phyloP scores from a whole-genome alignment of 768 basidiomycete species.

The Guyanaporus albipodus region DNA sequence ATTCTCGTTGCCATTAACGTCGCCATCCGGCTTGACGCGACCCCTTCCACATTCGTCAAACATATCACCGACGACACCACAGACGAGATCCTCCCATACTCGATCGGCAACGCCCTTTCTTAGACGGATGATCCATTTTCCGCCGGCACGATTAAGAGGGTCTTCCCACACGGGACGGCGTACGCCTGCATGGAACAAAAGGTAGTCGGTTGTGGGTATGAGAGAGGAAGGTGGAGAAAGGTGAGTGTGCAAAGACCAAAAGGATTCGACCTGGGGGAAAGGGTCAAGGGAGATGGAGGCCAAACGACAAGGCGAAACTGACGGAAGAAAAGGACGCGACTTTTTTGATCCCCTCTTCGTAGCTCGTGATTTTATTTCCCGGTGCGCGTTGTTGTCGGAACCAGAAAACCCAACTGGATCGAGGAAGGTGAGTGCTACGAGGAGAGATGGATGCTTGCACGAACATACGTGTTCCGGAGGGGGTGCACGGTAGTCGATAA shows the following conservation, averaged over 20 bases:
- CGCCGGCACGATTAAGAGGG: conserved; percentile 79
- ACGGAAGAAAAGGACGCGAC: conserved; percentile 88
- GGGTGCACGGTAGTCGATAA: conserved; percentile 54
- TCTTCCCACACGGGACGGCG: conserved; percentile 96
- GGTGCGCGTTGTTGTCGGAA: conserved; percentile 88
- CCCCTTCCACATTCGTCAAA: conserved; percentile 61
- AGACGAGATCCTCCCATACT: conserved; percentile 85
- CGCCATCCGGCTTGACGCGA: conserved; percentile 26
- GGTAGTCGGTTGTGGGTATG: conserved; percentile 88
- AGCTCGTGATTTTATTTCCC: conserved; percentile 84
- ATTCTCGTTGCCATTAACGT: conserved; percentile 36
- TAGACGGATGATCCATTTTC: conserved; percentile 94
- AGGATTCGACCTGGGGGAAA: conserved; percentile 77
- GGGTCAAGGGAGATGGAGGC: conserved; percentile 6
- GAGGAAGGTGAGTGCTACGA: conserved; percentile 14
- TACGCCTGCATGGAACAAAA: conserved; percentile 84
- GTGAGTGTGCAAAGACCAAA: conserved; percentile 94
- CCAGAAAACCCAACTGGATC: conserved; percentile 82
- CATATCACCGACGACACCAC: conserved; percentile 87
- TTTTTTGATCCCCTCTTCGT: conserved; percentile 94
- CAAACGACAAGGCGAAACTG: conserved; percentile 24
- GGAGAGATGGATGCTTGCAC: conserved; percentile 18
- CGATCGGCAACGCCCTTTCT: conserved; percentile 88
- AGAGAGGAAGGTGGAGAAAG: conserved; percentile 80
- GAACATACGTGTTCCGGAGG: conserved; percentile 84